Percentiles rank a stretch among this genome's conserved stretches.
phyloP scores from a whole-genome alignment of 495 filamentous ascomycete genomes.

The Penicillium paxilli region DNA sequence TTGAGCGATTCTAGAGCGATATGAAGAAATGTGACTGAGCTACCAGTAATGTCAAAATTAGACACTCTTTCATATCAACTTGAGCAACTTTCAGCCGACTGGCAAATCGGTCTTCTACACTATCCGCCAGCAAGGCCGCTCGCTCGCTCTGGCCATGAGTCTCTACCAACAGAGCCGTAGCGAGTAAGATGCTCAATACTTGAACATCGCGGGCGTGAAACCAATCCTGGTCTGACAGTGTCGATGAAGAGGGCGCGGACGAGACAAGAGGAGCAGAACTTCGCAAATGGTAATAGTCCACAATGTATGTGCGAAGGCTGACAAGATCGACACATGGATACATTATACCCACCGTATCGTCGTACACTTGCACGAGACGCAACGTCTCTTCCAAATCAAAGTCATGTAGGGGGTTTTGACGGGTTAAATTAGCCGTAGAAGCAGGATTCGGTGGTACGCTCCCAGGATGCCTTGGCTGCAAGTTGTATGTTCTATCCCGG shows the following conservation, averaged over 20 bases:
- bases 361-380: slow-evolving; percentile 67
- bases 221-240: slow-evolving; percentile 48
- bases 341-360: slow-evolving; percentile 81
- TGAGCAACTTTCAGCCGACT: slow-evolving; percentile 61
- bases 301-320: slow-evolving; percentile 46
- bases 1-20: background rate
- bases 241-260: slow-evolving; percentile 49
- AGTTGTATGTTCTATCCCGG: background rate
- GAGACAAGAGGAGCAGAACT: slow-evolving; percentile 41
- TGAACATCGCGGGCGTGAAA: slow-evolving; percentile 68
- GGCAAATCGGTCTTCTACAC: slow-evolving; percentile 66
- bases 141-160: slow-evolving; percentile 72
- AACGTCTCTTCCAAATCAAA: slow-evolving; percentile 60
- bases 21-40: slow-evolving; percentile 15
- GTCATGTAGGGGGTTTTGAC: slow-evolving; percentile 18
- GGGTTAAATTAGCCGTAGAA: background rate
- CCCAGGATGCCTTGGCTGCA: slow-evolving; percentile 12
- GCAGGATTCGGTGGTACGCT: slow-evolving; percentile 17
- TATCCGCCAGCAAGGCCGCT: slow-evolving; percentile 68
- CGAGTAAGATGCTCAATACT: slow-evolving; percentile 75
- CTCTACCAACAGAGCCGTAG: slow-evolving; percentile 68
- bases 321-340: slow-evolving; percentile 78
- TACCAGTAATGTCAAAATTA: slow-evolving; percentile 68
- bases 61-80: slow-evolving; percentile 66
- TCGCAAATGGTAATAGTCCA: slow-evolving; percentile 41